phyloP scores from a whole-genome alignment of 495 filamentous ascomycete species.

The Aspergillus kassunensis region DNA sequence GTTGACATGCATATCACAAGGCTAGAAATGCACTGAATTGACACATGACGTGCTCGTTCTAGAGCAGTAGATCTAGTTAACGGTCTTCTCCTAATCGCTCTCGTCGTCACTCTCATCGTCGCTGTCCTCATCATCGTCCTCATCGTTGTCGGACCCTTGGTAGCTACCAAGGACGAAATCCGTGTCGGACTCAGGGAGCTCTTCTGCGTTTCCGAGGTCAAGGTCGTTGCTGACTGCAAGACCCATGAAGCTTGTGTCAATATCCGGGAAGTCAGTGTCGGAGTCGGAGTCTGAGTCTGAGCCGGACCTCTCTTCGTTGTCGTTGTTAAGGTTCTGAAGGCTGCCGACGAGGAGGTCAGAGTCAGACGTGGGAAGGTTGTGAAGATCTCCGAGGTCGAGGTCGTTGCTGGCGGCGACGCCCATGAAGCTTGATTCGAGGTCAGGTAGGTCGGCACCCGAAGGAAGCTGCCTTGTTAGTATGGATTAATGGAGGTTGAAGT shows the following conservation, averaged over 20 bases:
- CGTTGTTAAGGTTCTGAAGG: slow-evolving; percentile 77
- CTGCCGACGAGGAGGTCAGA: slow-evolving; percentile 87
- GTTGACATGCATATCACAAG: background rate
- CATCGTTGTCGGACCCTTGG: background rate
- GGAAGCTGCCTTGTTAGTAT: background rate
- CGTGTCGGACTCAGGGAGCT: background rate
- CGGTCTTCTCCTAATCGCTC: background rate
- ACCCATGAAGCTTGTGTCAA: slow-evolving; percentile 11
- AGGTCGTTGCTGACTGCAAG: background rate
- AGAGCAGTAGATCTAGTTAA: background rate
- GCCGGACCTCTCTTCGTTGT: slow-evolving; percentile 19
- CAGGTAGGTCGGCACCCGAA: background rate
- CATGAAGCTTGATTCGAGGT: slow-evolving; percentile 1
- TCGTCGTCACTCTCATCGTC: background rate
- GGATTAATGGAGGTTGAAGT: background rate
- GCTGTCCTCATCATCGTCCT: background rate
- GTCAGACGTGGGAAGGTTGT: slow-evolving; percentile 43
- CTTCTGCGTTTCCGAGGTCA: slow-evolving; percentile 1
- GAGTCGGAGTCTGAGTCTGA: slow-evolving; percentile 7
- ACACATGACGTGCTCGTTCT: background rate
- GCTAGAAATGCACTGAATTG: background rate
- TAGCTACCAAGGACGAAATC: slow-evolving; percentile 1
- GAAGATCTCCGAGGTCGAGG: background rate
- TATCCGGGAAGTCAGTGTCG: background rate
- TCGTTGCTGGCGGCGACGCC: background rate